Evolutionary conservation across 495 filamentous ascomycete genomes (phyloP).

Genomic region (Hypoxylon subgilvum): DNA sequence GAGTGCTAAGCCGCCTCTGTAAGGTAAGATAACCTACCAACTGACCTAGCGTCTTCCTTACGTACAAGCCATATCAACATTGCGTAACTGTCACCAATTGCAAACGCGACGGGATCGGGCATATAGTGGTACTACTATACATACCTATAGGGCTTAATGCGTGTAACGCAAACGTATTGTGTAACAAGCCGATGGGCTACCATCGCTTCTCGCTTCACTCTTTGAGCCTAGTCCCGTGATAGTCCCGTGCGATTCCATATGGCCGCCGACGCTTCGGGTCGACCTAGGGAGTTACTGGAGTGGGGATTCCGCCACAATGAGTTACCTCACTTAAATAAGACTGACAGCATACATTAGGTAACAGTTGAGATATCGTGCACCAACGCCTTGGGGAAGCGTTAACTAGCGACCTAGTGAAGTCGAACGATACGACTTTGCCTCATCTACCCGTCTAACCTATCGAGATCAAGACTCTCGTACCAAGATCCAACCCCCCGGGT

Average conservation of each 20-base stretch:
- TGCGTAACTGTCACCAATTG: conserved; percentile 1
- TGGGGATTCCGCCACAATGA: neutral
- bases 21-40: conserved; percentile 9
- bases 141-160: neutral
- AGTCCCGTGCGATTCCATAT: neutral
- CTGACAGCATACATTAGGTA: no score
- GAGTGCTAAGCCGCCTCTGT: neutral
- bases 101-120: neutral
- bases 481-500: neutral
- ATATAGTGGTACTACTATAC: no score
- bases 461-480: neutral
- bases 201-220: conserved; percentile 1
- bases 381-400: no score
- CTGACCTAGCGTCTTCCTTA: no score
- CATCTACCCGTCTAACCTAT: no score
- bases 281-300: no score
- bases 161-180: conserved; percentile 24
- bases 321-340: no score
- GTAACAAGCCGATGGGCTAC: conserved; percentile 12
- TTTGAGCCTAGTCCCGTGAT: neutral
- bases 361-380: no score
- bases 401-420: no score
- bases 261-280: conserved; percentile 5
- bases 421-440: no score
- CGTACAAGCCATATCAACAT: neutral